Conservation (phyloP, 2,329 filamentous ascomycete genomes). For the Colletotrichum liriopes region DNA sequence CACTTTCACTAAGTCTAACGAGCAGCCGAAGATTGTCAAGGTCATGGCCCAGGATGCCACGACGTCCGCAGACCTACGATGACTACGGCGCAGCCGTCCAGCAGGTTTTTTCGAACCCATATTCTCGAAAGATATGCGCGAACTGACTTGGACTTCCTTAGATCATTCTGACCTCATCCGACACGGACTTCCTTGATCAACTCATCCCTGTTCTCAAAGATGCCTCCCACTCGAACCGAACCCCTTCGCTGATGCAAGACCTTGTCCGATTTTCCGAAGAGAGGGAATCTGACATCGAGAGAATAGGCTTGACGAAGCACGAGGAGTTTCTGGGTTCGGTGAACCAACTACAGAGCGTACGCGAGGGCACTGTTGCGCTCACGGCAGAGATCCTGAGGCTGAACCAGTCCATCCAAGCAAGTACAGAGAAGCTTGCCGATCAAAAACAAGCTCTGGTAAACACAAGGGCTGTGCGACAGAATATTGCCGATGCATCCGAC, state of each 20-base stretch:
- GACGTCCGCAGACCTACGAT: slow-evolving; percentile 62
- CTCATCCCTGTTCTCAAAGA: slow-evolving; percentile 95
- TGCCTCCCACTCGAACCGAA: slow-evolving; percentile 82
- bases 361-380: slow-evolving; percentile 89
- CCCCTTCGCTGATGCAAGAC: slow-evolving; percentile 81
- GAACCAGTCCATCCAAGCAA: slow-evolving; percentile 94
- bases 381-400: slow-evolving; percentile 93
- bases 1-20: not conserved
- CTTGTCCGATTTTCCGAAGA: slow-evolving; percentile 87
- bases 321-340: slow-evolving; percentile 97
- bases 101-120: slow-evolving; percentile 53
- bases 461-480: slow-evolving; percentile 91
- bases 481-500: slow-evolving; percentile 93
- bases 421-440: slow-evolving; percentile 92
- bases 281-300: slow-evolving; percentile 92
- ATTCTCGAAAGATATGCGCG: slow-evolving; percentile 23
- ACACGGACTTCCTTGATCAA: slow-evolving; percentile 95
- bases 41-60: slow-evolving; percentile 56
- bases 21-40: not conserved
- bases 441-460: slow-evolving; percentile 97
- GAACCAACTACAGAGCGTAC: slow-evolving; percentile 91
- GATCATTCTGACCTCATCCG: slow-evolving; percentile 94
- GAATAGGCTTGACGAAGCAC: slow-evolving; percentile 94
- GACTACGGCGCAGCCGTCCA: slow-evolving; percentile 64
- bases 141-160: slow-evolving; percentile 55